Conservation (phyloP, 345 rosid genomes). For the Eucalyptus grandis region DNA sequence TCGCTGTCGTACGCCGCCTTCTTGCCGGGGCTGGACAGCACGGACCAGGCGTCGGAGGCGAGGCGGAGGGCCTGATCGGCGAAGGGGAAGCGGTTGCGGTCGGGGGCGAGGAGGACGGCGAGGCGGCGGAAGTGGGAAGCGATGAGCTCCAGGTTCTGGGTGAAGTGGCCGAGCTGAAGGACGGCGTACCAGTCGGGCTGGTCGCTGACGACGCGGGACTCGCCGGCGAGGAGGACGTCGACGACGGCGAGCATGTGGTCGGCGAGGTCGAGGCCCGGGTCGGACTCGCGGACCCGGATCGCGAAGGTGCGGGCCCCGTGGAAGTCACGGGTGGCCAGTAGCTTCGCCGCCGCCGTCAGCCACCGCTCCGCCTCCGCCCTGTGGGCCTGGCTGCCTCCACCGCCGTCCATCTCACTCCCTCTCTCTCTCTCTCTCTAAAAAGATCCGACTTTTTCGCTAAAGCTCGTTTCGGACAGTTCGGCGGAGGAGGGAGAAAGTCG, state of each 20-base stretch:
- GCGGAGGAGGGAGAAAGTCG: neutral
- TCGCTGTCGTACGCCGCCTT: slow-evolving; percentile 68
- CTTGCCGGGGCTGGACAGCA: slow-evolving; percentile 56
- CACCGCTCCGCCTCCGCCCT: slow-evolving; percentile 74
- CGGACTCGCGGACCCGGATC: slow-evolving; percentile 68
- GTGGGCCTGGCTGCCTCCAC: slow-evolving; percentile 3
- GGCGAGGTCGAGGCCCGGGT: slow-evolving; percentile 51
- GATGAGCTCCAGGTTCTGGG: slow-evolving; percentile 57
- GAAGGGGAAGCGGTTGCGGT: slow-evolving; percentile 43
- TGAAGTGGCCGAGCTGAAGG: slow-evolving; percentile 59
- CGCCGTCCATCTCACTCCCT: neutral
- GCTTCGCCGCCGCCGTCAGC: slow-evolving; percentile 83
- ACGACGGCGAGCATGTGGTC: slow-evolving; percentile 71
- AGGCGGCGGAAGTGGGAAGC: slow-evolving; percentile 79
- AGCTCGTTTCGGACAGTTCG: neutral
- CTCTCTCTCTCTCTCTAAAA: neutral
- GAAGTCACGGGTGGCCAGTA: slow-evolving; percentile 57
- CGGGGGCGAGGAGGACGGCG: slow-evolving; percentile 59
- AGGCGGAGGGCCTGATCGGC: slow-evolving; percentile 70
- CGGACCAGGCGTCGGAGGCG: slow-evolving; percentile 77
- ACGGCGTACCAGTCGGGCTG: slow-evolving; percentile 70
- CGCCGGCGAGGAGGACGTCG: slow-evolving; percentile 64
- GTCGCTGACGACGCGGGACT: slow-evolving; percentile 16
- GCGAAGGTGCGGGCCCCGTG: slow-evolving; percentile 77
- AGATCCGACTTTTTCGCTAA: neutral